phyloP scores from a whole-genome alignment of 108 stramenopile species.

The Pseudonitzschia pungens region DNA sequence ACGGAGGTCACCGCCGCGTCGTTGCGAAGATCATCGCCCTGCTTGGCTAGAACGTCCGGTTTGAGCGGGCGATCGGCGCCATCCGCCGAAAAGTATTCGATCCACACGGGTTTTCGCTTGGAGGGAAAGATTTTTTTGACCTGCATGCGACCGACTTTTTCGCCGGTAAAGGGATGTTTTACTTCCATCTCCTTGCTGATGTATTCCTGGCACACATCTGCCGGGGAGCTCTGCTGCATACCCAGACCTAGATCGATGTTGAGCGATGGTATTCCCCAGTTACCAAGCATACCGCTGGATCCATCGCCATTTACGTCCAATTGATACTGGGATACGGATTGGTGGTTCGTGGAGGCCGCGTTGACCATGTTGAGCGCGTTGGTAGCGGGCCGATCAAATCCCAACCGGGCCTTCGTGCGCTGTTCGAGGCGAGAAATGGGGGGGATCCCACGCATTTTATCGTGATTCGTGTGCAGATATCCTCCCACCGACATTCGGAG shows the following conservation, averaged over 20 bases:
- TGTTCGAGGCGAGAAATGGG: background rate
- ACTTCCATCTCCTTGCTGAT: background rate
- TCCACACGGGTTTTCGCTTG: slow-evolving; percentile 15
- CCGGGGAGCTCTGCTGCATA: slow-evolving; percentile 8
- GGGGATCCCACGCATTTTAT: background rate
- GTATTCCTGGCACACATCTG: background rate
- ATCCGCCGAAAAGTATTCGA: background rate
- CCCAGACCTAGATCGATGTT: slow-evolving; percentile 7
- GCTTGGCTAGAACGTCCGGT: slow-evolving; percentile 10
- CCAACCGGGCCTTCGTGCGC: background rate
- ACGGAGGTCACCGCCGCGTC: background rate
- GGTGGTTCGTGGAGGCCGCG: background rate
- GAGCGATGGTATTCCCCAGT: slow-evolving; percentile 5
- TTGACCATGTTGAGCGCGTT: slow-evolving; percentile 15
- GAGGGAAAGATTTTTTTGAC: slow-evolving; percentile 13
- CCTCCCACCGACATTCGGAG: slow-evolving; percentile 11
- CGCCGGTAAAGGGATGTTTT: slow-evolving; percentile 3
- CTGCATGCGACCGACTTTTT: slow-evolving; percentile 9
- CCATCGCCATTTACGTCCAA: background rate
- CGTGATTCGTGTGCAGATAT: slow-evolving; percentile 4
- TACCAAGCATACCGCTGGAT: too few relatives aligned
- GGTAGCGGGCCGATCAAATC: background rate
- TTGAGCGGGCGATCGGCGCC: background rate
- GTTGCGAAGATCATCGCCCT: slow-evolving; percentile 10
- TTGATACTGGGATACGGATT: background rate